phyloP scores from a whole-genome alignment of 2,329 filamentous ascomycete species.

The Ascochyta koolunga region DNA sequence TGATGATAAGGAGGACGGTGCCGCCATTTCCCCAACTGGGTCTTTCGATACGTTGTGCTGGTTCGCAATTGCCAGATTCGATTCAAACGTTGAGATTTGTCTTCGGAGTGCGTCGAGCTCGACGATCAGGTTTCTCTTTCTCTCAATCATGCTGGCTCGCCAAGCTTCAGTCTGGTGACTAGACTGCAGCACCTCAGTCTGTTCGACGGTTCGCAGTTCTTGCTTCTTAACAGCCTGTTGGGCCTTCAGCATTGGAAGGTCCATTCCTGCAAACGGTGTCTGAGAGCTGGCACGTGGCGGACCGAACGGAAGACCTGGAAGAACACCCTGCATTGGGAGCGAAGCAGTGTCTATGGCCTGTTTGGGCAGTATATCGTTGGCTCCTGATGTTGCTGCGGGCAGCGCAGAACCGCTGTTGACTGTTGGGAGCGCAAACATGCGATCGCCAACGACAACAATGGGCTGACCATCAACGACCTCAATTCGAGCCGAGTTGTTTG shows the following conservation, averaged over 20 bases:
- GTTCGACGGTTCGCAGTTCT: constrained; percentile 44
- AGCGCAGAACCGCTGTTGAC: constrained; percentile 25
- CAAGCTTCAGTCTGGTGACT: constrained; percentile 40
- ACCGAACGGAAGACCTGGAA: constrained; percentile 16
- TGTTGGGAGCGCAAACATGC: constrained; percentile 40
- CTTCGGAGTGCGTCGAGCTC: constrained; percentile 46
- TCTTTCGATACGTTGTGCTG: constrained; percentile 19
- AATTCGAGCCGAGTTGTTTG: constrained; percentile 31
- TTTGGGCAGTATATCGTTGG: constrained; percentile 25
- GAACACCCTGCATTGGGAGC: constrained; percentile 18
- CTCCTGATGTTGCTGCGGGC: constrained; percentile 12
- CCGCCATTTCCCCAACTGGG: constrained; percentile 7
- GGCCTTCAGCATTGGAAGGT: constrained; percentile 34
- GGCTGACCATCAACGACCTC: constrained; percentile 42
- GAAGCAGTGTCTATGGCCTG: constrained; percentile 14
- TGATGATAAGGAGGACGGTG: constrained; percentile 16
- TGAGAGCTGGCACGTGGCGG: constrained; percentile 27
- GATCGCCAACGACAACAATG: constrained; percentile 40
- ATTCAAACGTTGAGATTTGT: constrained; percentile 39
- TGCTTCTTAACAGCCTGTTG: constrained; percentile 41
- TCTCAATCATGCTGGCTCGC: constrained; percentile 42
- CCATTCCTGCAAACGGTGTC: constrained; percentile 30
- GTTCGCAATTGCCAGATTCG: constrained; percentile 16
- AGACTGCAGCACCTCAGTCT: constrained; percentile 45
- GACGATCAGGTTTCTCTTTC: constrained; percentile 44